Percentiles rank a stretch among this genome's conserved stretches.
Evolutionary conservation across 768 basidiomycete species (phyloP).

Genomic region (Russula vinacea): DNA sequence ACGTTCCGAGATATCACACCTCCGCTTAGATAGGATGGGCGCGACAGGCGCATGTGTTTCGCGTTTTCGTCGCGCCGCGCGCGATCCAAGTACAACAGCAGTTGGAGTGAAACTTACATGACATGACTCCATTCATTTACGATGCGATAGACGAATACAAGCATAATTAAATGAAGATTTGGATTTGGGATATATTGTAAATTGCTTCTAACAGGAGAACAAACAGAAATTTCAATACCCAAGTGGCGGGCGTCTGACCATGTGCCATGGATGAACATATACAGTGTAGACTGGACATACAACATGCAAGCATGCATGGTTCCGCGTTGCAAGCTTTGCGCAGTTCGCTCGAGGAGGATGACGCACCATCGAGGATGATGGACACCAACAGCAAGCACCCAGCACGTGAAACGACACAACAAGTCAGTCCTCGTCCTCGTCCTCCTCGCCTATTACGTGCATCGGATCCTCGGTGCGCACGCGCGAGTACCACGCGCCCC

Average conservation of each 20-base stretch:
- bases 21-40: not conserved
- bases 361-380: not conserved
- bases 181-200: not conserved
- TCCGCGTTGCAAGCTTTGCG: slow-evolving; percentile 1
- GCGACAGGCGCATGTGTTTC: not conserved
- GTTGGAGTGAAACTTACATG: not conserved
- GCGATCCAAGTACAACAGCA: not conserved
- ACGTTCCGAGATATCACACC: not conserved
- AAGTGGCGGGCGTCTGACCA: not conserved
- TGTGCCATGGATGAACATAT: not conserved
- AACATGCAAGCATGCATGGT: not conserved
- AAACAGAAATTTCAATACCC: not conserved
- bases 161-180: not conserved
- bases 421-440: slow-evolving; percentile 30
- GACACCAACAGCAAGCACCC: not conserved
- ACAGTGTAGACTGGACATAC: not conserved
- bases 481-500: slow-evolving; percentile 55
- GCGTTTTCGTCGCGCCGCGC: not conserved
- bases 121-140: too few relatives aligned
- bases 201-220: not conserved
- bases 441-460: slow-evolving; percentile 56
- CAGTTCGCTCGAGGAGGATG: not conserved
- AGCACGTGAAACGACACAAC: not conserved
- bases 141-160: too few relatives aligned
- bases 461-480: slow-evolving; percentile 44